Evolutionary conservation across 176 grass and related monocot species (phyloP).

Genomic region (Juncus inflexus): DNA sequence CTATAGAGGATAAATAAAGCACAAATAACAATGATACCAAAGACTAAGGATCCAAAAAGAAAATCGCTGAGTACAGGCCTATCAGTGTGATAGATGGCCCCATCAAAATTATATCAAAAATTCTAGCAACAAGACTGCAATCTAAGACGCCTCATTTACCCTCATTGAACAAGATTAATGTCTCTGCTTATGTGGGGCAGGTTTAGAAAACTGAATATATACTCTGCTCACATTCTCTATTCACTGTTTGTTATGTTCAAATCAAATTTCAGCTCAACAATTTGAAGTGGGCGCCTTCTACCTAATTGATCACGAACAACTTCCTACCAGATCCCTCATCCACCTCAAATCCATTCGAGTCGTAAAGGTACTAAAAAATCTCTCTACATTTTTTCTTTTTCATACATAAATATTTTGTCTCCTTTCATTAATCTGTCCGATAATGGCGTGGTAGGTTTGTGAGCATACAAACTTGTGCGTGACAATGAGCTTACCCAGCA

Average conservation of each 20-base stretch:
- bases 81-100: too few species aligned
- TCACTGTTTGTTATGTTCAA: neutral
- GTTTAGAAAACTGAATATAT: neutral
- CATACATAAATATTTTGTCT: neutral
- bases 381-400: neutral
- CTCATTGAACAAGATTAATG: neutral
- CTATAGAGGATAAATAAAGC: too few species aligned
- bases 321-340: neutral
- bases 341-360: neutral
- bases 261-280: neutral
- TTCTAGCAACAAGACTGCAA: too few species aligned
- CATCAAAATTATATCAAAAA: too few species aligned
- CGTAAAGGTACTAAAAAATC: neutral
- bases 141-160: neutral
- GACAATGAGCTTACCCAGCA: constrained; percentile 26
- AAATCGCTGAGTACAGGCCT: too few species aligned
- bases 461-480: constrained; percentile 24
- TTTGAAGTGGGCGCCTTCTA: constrained; percentile 4
- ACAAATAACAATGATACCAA: too few species aligned
- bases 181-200: neutral
- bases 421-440: neutral
- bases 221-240: neutral
- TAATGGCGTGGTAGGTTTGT: neutral
- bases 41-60: too few species aligned
- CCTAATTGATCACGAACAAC: neutral